Evolutionary conservation across 768 basidiomycete genomes (phyloP).

Genomic region (Lactarius evosmus): DNA sequence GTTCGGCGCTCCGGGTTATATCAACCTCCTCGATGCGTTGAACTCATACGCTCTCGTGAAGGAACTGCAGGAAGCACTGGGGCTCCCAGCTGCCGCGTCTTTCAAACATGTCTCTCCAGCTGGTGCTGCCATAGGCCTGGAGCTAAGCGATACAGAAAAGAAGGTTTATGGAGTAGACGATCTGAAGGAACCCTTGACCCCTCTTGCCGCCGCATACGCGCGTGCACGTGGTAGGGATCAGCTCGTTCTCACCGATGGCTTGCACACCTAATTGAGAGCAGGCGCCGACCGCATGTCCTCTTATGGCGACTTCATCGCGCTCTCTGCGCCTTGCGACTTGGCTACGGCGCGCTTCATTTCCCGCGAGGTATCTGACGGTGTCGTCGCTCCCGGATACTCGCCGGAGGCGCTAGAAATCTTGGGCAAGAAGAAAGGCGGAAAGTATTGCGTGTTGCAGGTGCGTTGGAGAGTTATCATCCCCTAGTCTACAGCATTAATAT

Average conservation of each 20-base stretch:
- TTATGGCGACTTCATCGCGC: slow-evolving; percentile 97
- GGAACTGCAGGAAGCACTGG: slow-evolving; percentile 84
- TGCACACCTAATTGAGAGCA: slow-evolving; percentile 32
- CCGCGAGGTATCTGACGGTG: slow-evolving; percentile 97
- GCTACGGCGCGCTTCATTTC: slow-evolving; percentile 96
- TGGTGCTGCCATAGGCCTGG: slow-evolving; percentile 89
- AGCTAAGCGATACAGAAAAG: slow-evolving; percentile 79
- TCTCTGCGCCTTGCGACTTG: slow-evolving; percentile 89
- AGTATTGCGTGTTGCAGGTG: slow-evolving; percentile 96
- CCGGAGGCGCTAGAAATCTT: slow-evolving; percentile 86
- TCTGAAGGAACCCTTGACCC: slow-evolving; percentile 83
- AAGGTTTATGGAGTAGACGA: slow-evolving; percentile 97
- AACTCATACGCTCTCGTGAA: slow-evolving; percentile 96
- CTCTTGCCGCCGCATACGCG: slow-evolving; percentile 90
- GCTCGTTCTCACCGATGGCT: background rate
- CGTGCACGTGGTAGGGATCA: slow-evolving; percentile 73
- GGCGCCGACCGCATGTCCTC: slow-evolving; percentile 99
- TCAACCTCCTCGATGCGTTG: slow-evolving; percentile 95
- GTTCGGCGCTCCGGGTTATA: slow-evolving; percentile 94
- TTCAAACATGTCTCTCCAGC: slow-evolving; percentile 99
- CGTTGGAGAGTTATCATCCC: slow-evolving; percentile 14
- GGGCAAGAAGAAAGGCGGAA: slow-evolving; percentile 95
- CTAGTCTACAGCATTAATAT: background rate
- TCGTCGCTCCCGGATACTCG: slow-evolving; percentile 93
- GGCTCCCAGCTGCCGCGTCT: slow-evolving; percentile 92